These are phyloP conservation scores for Calcarisporium arbuscula DNA, from an alignment of 2,329 filamentous ascomycete genomes.

Conservation along the genomic window DNA sequence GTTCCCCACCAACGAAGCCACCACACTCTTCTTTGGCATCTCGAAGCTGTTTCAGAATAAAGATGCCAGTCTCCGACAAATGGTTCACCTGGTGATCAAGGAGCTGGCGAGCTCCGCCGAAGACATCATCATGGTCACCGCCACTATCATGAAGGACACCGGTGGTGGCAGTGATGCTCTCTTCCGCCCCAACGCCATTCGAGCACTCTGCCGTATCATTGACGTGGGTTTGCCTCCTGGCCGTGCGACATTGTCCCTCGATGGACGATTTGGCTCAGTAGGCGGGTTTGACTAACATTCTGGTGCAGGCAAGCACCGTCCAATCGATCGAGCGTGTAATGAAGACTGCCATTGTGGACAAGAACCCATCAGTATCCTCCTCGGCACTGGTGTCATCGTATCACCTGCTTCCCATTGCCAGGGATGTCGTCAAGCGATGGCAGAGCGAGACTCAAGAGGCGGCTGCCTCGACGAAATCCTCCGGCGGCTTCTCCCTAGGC, in stretches of 20 bases:
- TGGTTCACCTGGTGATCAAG: slow-evolving; percentile 98
- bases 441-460: slow-evolving; percentile 98
- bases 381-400: slow-evolving; percentile 95
- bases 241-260: background rate
- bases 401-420: slow-evolving; percentile 91
- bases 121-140: slow-evolving; percentile 99
- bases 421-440: slow-evolving; percentile 93
- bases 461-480: slow-evolving; percentile 82
- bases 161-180: slow-evolving; percentile 90
- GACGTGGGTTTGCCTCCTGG: slow-evolving; percentile 59
- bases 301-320: slow-evolving; percentile 80
- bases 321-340: slow-evolving; percentile 97
- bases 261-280: slow-evolving; percentile 7
- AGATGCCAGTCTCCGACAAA: slow-evolving; percentile 94
- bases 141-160: slow-evolving; percentile 99
- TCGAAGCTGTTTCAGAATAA: slow-evolving; percentile 99
- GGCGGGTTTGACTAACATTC: no score
- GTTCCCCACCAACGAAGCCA: slow-evolving; percentile 96
- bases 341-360: slow-evolving; percentile 99
- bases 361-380: slow-evolving; percentile 94
- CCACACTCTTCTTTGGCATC: slow-evolving; percentile 96
- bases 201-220: slow-evolving; percentile 92
- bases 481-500: slow-evolving; percentile 82
- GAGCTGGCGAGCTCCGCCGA: slow-evolving; percentile 92
- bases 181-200: slow-evolving; percentile 91